Conservation (phyloP, 345 rosid genomes). For the Arabis hirsuta region DNA sequence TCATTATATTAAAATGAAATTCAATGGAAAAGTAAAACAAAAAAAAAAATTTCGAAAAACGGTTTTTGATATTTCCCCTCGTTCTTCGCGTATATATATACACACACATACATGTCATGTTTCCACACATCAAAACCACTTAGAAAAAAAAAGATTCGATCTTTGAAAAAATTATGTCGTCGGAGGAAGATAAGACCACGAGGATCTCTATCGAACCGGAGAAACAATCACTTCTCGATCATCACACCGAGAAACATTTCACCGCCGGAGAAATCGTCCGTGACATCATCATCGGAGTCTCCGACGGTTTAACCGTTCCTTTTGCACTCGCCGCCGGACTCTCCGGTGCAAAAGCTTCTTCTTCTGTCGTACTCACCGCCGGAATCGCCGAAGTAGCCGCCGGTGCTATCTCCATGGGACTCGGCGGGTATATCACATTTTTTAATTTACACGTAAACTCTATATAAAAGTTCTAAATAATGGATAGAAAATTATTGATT, state of each 20-base stretch:
- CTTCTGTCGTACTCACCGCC: conserved; percentile 90
- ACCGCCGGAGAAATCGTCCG: conserved; percentile 92
- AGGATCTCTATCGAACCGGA: conserved; percentile 53
- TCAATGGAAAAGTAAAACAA: too few relatives aligned
- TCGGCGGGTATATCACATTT: conserved; percentile 69
- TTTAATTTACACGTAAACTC: not conserved
- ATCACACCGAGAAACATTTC: conserved; percentile 88
- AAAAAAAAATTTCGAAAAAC: not conserved
- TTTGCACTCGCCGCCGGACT: conserved; percentile 98
- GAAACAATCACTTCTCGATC: conserved; percentile 69
- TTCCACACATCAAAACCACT: conserved; percentile 3
- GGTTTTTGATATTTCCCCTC: conserved; percentile 23
- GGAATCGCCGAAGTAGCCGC: conserved; percentile 97
- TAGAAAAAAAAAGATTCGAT: not conserved
- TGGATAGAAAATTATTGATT: too few relatives aligned
- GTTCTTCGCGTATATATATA: conserved; percentile 26
- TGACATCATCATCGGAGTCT: conserved; percentile 94
- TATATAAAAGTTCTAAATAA: not conserved
- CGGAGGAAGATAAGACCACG: conserved; percentile 22
- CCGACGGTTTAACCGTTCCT: conserved; percentile 98
- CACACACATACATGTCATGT: conserved; percentile 1
- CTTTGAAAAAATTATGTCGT: conserved; percentile 31
- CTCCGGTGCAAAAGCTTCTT: conserved; percentile 90
- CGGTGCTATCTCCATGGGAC: conserved; percentile 99
- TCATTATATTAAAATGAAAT: not conserved